phyloP scores from a whole-genome alignment of 2,329 filamentous ascomycete species.

The Phoma sp. region DNA sequence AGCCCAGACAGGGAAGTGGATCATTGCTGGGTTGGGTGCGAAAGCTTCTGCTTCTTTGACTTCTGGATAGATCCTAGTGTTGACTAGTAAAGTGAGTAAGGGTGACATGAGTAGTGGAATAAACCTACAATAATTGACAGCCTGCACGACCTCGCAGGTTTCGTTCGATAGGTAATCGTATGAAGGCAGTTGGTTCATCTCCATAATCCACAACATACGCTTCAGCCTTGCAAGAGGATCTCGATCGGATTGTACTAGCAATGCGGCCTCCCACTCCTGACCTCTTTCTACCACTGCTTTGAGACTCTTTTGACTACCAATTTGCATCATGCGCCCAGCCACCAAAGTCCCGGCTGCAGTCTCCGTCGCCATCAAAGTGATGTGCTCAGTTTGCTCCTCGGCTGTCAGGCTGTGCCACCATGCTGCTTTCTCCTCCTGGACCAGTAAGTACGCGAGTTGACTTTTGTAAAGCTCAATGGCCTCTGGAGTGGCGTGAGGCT shows the following conservation, averaged over 20 bases:
- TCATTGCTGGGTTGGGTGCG: constrained; percentile 38
- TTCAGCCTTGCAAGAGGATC: constrained; percentile 28
- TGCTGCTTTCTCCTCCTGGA: constrained; percentile 2
- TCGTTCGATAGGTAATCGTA: constrained; percentile 34
- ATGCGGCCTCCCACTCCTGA: constrained; percentile 20
- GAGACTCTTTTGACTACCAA: constrained; percentile 22
- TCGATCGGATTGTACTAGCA: constrained; percentile 20
- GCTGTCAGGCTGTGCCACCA: constrained; percentile 11
- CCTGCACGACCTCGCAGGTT: constrained; percentile 39
- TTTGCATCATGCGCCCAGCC: constrained; percentile 13
- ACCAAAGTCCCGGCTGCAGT: constrained; percentile 2
- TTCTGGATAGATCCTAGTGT: constrained; percentile 33
- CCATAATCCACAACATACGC: constrained; percentile 25
- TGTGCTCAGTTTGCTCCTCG: constrained; percentile 6
- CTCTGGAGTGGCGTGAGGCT: not conserved
- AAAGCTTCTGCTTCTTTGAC: constrained; percentile 22
- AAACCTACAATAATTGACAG: constrained; percentile 41
- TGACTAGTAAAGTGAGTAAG: constrained; percentile 28
- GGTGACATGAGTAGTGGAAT: not conserved
- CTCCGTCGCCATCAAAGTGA: constrained; percentile 2
- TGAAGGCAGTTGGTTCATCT: constrained; percentile 27
- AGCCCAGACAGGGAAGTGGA: constrained; percentile 32
- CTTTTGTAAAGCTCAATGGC: constrained; percentile 6
- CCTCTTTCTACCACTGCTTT: constrained; percentile 24
- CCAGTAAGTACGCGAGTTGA: not conserved